Conservation (phyloP, 2,329 filamentous ascomycete genomes). For the Xylaria sp. region DNA sequence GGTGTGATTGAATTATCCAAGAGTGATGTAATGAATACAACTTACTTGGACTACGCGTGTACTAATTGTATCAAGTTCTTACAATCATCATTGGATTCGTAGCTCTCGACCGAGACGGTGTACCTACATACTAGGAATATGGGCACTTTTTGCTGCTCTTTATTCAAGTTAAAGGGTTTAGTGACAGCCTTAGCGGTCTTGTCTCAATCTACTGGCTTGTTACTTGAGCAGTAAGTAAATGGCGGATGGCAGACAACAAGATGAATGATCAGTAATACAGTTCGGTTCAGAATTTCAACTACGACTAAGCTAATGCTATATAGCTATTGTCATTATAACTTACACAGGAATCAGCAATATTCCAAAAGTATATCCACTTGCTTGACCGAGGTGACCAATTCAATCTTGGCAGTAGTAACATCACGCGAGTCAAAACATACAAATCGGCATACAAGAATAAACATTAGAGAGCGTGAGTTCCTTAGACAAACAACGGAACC, state of each 20-base stretch:
- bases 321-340: neutral
- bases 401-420: conserved; percentile 4
- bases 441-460: neutral
- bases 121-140: no score
- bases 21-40: no score
- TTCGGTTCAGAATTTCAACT: neutral
- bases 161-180: neutral
- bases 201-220: neutral
- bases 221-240: neutral
- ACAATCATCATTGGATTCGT: neutral
- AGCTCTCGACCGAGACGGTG: neutral
- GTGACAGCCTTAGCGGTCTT: neutral
- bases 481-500: neutral
- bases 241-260: neutral
- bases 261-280: neutral
- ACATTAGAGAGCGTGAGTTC: neutral
- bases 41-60: neutral
- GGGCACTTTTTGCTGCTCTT: neutral
- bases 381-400: neutral
- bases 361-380: conserved; percentile 28
- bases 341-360: conserved; percentile 7
- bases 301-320: neutral
- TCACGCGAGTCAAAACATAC: conserved; percentile 3
- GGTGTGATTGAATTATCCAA: neutral
- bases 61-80: neutral